Evolutionary conservation across 441 rosid genomes (phyloP).

Genomic region (Erodium moschatum): DNA sequence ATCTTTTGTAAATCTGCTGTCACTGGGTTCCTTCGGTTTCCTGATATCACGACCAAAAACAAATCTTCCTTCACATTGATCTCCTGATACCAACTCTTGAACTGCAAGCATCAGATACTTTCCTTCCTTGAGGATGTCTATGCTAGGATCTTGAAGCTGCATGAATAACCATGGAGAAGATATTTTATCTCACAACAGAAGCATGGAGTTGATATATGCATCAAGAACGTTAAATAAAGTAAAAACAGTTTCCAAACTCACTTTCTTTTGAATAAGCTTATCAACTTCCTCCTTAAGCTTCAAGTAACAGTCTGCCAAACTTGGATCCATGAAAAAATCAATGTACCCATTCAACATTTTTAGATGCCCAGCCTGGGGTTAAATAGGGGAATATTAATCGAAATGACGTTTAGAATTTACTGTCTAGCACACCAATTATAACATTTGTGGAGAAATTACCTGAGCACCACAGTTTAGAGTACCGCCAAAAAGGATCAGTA

Average conservation of each 20-base stretch:
- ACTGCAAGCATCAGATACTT: slow-evolving; percentile 83
- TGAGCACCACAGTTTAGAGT: slow-evolving; percentile 55
- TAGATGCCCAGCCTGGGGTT: slow-evolving; percentile 72
- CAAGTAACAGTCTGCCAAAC: slow-evolving; percentile 73
- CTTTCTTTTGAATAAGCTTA: slow-evolving; percentile 72
- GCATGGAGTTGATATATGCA: background rate
- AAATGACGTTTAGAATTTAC: slow-evolving; percentile 11
- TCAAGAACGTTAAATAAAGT: background rate
- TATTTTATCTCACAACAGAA: background rate
- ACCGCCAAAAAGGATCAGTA: slow-evolving; percentile 84
- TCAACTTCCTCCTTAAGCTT: slow-evolving; percentile 81
- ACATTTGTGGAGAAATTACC: slow-evolving; percentile 33
- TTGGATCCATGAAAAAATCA: slow-evolving; percentile 91
- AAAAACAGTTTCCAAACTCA: slow-evolving; percentile 12
- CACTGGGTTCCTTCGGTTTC: slow-evolving; percentile 44
- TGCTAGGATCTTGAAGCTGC: slow-evolving; percentile 70
- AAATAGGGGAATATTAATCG: slow-evolving; percentile 21
- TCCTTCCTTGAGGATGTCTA: slow-evolving; percentile 82
- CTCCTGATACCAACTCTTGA: slow-evolving; percentile 86
- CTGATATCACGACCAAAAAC: slow-evolving; percentile 84
- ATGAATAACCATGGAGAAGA: slow-evolving; percentile 6
- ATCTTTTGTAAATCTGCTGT: slow-evolving; percentile 58
- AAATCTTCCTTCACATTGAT: slow-evolving; percentile 92
- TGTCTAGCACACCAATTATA: background rate
- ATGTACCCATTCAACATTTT: slow-evolving; percentile 89